Base-by-base conservation (phyloP, 768 basidiomycete genomes). In the Amanita pallidorosea region DNA sequence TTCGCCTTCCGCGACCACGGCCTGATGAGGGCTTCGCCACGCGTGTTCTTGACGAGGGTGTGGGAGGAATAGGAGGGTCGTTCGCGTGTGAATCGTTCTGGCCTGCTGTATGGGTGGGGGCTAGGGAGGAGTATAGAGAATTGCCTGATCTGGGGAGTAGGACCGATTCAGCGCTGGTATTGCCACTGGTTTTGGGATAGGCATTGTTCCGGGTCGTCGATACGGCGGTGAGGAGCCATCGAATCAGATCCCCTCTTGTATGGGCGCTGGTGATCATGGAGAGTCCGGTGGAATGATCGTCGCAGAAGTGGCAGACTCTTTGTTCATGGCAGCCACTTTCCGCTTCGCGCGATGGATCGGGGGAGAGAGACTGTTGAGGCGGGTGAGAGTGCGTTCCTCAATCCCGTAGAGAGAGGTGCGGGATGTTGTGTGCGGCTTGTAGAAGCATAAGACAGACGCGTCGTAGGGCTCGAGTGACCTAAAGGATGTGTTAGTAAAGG, bases 391-490 rank as follows among this genome's bases (percentile, higher is more conserved):
- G 59, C 81, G 80, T 13, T 77, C 74, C 63, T 91, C 89, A 75
- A 55, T 89, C 86, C 59, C 75, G 74, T 45, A 89, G 67, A 41
- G 82, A 72, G 45, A 80, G 69, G 50, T 81, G 77, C 8, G 82
- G 70, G 50, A 86, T 67, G 63, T 88, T 85, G 64, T 88, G 77
- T 12, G 75, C 74, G 4, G 88, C 86, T 91, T 91, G 75, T 85
- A 89, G 84, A 83, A 20, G 88, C 88, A 66, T 88, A 88, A 0
- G 85, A 77, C 47, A 92, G 76, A 57, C 88, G 83, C 58, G 88
- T 54, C 89, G 81, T 51, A 92, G 75, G 49, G 77, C 81, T 62
- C 85, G 85, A 60, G 87, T 86, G 29, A 91, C 79, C 88, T 91
- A 70, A 58, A 59, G 60, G 61, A 58, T 57, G 54, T 59, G 67